phyloP scores from a whole-genome alignment of 192 early-diverging fungal species.

The Linnemannia hyalina region DNA sequence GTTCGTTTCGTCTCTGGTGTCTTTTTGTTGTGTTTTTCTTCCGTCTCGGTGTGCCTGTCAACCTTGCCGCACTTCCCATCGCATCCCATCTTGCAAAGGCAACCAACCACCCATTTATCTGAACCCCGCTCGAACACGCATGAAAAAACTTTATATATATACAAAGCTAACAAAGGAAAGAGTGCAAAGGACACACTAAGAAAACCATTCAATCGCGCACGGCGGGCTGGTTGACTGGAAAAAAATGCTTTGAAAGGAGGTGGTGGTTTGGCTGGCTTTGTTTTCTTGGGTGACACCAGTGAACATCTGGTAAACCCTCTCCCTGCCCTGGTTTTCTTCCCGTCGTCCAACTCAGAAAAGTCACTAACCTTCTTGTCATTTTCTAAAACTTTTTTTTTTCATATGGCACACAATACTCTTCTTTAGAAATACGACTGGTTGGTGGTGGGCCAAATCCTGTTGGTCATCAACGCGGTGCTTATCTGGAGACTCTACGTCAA shows the following conservation, averaged over 20 bases:
- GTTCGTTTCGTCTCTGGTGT: neutral
- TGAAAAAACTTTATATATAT: neutral
- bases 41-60: neutral
- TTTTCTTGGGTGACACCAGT: neutral
- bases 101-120: neutral
- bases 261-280: constrained; percentile 1
- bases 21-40: neutral
- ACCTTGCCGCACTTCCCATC: neutral
- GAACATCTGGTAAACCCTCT: neutral
- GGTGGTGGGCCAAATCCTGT: constrained; percentile 31
- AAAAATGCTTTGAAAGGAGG: neutral
- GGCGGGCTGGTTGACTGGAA: neutral
- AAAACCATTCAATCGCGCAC: neutral
- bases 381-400: neutral
- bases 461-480: constrained; percentile 39
- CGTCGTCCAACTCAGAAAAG: neutral
- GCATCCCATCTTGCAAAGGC: neutral
- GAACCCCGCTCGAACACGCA: neutral
- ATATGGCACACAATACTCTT: neutral
- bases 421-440: constrained; percentile 33
- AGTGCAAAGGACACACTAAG: neutral
- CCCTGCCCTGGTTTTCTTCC: neutral
- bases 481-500: constrained; percentile 38
- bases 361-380: neutral
- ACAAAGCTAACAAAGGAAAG: neutral